Conservation (phyloP, 2,329 filamentous ascomycete species). For the Aspergillus brunneoviolaceus region DNA sequence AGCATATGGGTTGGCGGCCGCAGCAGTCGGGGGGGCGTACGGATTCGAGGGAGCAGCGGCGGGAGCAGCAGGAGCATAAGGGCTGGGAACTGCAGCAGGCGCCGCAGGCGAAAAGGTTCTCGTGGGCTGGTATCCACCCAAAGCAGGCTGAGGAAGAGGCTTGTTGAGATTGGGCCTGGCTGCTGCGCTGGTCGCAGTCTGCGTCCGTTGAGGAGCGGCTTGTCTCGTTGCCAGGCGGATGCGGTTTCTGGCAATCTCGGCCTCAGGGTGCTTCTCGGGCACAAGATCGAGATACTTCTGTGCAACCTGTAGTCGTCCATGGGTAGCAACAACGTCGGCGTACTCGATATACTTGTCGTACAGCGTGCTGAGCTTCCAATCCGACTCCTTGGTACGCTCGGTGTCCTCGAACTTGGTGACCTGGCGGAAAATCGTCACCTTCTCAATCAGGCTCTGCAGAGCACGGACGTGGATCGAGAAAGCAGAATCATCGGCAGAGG, state of each 20-base stretch:
- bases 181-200: conserved; percentile 41
- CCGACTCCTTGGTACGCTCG: conserved; percentile 68
- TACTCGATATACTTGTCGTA: conserved; percentile 98
- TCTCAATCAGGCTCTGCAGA: conserved; percentile 93
- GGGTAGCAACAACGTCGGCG: conserved; percentile 87
- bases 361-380: conserved; percentile 84
- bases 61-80: conserved; percentile 49
- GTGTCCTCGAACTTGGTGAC: conserved; percentile 87
- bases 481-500: conserved; percentile 69
- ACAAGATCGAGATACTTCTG: conserved; percentile 90
- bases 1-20: conserved; percentile 51
- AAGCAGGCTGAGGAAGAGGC: conserved; percentile 38
- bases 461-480: conserved; percentile 90
- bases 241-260: conserved; percentile 80
- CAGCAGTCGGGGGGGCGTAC: conserved; percentile 50
- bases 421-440: conserved; percentile 93
- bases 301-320: conserved; percentile 81
- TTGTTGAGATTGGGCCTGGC: conserved; percentile 42
- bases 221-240: conserved; percentile 81
- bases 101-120: conserved; percentile 31
- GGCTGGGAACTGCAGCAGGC: conserved; percentile 40
- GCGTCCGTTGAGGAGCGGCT: conserved; percentile 43
- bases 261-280: conserved; percentile 77
- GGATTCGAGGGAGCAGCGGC: conserved; percentile 43
- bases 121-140: conserved; percentile 36